Evolutionary conservation across 768 basidiomycete species (phyloP).

Genomic region (Cubamyces lactineus): DNA sequence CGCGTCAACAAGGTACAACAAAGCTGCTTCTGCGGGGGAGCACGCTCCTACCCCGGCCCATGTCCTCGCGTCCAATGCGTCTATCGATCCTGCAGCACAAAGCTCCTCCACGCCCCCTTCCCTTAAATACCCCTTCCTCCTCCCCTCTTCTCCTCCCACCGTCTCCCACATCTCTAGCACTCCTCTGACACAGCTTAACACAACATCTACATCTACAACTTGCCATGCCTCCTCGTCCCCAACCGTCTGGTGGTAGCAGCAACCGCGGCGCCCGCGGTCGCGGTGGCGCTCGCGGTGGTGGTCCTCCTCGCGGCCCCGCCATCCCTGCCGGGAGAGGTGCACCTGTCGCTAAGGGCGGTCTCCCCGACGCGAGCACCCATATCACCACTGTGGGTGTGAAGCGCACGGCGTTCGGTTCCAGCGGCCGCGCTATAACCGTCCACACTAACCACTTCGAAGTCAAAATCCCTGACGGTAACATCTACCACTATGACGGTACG

Average conservation of each 20-base stretch:
- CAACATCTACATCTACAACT: not conserved
- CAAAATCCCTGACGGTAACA: constrained; percentile 61
- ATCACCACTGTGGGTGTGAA: constrained; percentile 66
- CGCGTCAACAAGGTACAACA: constrained; percentile 29
- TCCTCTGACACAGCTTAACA: not conserved
- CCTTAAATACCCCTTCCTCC: constrained; percentile 11
- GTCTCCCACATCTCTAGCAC: not conserved
- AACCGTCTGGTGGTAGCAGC: constrained; percentile 22
- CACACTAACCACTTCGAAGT: constrained; percentile 66
- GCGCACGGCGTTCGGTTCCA: constrained; percentile 63
- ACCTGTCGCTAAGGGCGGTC: constrained; percentile 5
- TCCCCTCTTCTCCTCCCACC: not conserved
- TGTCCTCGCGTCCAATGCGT: constrained; percentile 15
- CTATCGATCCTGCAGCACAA: constrained; percentile 23
- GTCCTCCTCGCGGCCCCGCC: constrained; percentile 7
- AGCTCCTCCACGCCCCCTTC: not conserved
- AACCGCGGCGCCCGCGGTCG: constrained; percentile 25
- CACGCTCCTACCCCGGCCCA: not conserved
- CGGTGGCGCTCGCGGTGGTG: constrained; percentile 17
- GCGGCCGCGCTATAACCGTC: constrained; percentile 50
- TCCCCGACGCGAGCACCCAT: constrained; percentile 43
- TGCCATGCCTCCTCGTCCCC: constrained; percentile 31
- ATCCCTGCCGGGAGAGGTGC: constrained; percentile 25
- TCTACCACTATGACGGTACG: constrained; percentile 82
- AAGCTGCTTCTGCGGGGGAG: constrained; percentile 6